Percentiles rank a stretch among this genome's conserved stretches.
phyloP scores from a whole-genome alignment of 805 yeast species.

The Suhomyces pyralidae region DNA sequence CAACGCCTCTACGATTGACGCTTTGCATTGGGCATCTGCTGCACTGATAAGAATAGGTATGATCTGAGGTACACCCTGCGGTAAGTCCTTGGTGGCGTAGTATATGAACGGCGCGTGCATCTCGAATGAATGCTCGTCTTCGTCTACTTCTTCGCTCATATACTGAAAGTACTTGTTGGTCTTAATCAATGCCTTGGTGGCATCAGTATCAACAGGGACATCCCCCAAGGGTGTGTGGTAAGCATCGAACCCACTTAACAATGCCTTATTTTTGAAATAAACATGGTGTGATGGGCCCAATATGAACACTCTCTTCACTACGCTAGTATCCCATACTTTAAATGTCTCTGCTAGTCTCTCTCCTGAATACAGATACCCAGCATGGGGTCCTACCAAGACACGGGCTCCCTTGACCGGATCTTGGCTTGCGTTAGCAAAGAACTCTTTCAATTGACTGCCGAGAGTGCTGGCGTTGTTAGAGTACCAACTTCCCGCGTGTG shows the following conservation, averaged over 20 bases:
- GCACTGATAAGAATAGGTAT: constrained; percentile 82
- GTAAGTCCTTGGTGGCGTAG: constrained; percentile 39
- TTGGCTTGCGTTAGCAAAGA: constrained; percentile 45
- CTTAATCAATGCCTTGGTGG: constrained; percentile 32
- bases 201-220: constrained; percentile 59
- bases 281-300: constrained; percentile 94
- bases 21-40: constrained; percentile 44
- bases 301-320: constrained; percentile 63
- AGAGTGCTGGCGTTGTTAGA: constrained; percentile 43
- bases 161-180: constrained; percentile 40
- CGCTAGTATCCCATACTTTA: constrained; percentile 59
- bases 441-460: constrained; percentile 48
- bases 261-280: constrained; percentile 62
- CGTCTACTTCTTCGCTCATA: constrained; percentile 63
- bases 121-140: constrained; percentile 88
- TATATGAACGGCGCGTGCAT: constrained; percentile 85
- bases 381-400: constrained; percentile 59
- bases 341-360: constrained; percentile 74
- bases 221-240: constrained; percentile 85
- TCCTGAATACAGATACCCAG: constrained; percentile 87
- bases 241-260: constrained; percentile 47
- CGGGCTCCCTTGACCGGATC: constrained; percentile 39
- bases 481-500: constrained; percentile 95
- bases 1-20: constrained; percentile 46
- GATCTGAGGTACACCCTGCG: constrained; percentile 43